These are phyloP conservation scores for Sclerotinia borealis DNA, from an alignment of 2,329 filamentous ascomycete genomes.

Conservation along the genomic window DNA sequence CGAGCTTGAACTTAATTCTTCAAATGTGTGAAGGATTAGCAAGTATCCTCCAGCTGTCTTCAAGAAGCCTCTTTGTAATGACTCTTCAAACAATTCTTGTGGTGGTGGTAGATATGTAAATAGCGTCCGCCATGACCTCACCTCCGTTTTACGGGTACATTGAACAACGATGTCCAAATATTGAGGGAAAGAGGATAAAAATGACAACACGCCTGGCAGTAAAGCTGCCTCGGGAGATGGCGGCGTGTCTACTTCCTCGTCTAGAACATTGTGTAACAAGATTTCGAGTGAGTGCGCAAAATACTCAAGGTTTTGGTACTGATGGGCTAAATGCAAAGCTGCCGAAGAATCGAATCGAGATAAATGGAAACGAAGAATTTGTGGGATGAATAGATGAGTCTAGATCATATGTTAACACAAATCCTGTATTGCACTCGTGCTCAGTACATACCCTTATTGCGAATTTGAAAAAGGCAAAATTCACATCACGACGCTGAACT, in stretches of 20 bases:
- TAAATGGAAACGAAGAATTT: slow-evolving; percentile 75
- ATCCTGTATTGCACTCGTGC: neutral
- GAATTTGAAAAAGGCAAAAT: slow-evolving; percentile 85
- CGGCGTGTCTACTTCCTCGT: slow-evolving; percentile 81
- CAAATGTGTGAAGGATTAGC: slow-evolving; percentile 82
- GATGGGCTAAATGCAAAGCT: slow-evolving; percentile 73
- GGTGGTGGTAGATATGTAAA: slow-evolving; percentile 89
- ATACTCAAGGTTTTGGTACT: slow-evolving; percentile 83
- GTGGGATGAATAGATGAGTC: slow-evolving; percentile 90
- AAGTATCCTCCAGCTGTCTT: slow-evolving; percentile 96
- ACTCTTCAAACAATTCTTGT: slow-evolving; percentile 88
- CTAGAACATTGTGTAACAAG: slow-evolving; percentile 84
- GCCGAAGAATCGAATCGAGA: slow-evolving; percentile 69
- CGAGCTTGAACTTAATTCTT: slow-evolving; percentile 61
- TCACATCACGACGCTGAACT: slow-evolving; percentile 86
- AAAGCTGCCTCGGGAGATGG: slow-evolving; percentile 58
- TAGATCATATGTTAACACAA: slow-evolving; percentile 35
- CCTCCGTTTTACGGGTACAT: slow-evolving; percentile 94
- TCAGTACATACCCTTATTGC: slow-evolving; percentile 65
- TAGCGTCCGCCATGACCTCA: slow-evolving; percentile 88
- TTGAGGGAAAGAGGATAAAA: slow-evolving; percentile 67
- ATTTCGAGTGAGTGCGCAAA: slow-evolving; percentile 91
- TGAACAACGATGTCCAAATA: slow-evolving; percentile 95
- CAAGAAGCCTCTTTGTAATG: slow-evolving; percentile 72
- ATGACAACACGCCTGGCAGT: slow-evolving; percentile 56